Conservation (phyloP, 2,329 filamentous ascomycete species). For the Colletotrichum gloeosporioides region DNA sequence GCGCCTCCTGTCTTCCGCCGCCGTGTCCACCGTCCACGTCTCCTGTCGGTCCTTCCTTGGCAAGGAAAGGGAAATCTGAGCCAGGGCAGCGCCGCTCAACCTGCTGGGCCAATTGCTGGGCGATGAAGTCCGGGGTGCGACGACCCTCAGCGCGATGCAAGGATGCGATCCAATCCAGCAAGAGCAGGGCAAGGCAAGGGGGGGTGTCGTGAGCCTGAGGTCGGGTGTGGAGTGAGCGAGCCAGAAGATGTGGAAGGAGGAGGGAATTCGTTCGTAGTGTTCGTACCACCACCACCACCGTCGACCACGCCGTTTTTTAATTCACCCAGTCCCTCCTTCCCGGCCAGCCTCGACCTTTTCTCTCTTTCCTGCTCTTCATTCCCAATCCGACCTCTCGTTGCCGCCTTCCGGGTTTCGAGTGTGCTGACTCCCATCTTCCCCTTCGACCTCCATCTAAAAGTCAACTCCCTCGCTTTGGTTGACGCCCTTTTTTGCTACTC, state of each 20-base stretch:
- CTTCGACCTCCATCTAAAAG: conserved; percentile 1
- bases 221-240: neutral
- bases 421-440: neutral
- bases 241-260: neutral
- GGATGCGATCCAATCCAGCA: neutral
- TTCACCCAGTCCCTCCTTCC: conserved; percentile 14
- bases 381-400: conserved; percentile 11
- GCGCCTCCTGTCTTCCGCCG: neutral
- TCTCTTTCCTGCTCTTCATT: conserved; percentile 6
- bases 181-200: neutral
- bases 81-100: neutral
- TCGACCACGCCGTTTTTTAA: conserved; percentile 20
- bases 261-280: neutral
- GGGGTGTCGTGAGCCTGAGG: neutral
- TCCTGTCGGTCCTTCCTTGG: conserved; percentile 21
- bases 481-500: conserved; percentile 11
- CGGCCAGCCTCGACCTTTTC: neutral
- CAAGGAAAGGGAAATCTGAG: conserved; percentile 10
- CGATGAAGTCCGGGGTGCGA: neutral
- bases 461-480: conserved; percentile 24
- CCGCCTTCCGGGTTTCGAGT: conserved; percentile 13
- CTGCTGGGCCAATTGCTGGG: neutral
- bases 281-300: conserved; percentile 16
- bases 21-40: conserved; percentile 10
- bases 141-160: neutral